Base-by-base conservation (phyloP, 2,329 filamentous ascomycete genomes). In the Tolypocladium guangdongense region DNA sequence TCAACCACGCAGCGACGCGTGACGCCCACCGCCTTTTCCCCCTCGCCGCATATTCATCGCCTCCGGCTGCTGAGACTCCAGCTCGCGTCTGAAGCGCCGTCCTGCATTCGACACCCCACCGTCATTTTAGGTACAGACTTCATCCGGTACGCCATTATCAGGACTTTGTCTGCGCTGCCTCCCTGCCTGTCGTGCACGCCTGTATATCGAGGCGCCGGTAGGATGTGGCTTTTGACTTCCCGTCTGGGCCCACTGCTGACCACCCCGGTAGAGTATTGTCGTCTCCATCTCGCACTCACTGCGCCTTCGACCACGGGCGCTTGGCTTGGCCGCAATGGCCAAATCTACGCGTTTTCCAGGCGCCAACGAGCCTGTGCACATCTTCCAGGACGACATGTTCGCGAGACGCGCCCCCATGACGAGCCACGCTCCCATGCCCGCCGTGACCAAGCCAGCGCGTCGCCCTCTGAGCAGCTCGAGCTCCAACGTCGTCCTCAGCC, bases 401-500 rank as follows among this genome's bases (percentile, higher is more conserved):
- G 71, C 72, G 52, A 71, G 73, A 56, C 59, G 68, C 43, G 64
- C 71, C 7, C 72, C 74, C 39, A 78, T 78, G 68, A 75, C 77
- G 56, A 80, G 75, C 66, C 76, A 80, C 60, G 77, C 78, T 45
- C 77, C 78, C 38, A 81, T 82, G 78, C 77, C 78, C 35, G 70
- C 74, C 47, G 68, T 74, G 50, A 64, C 71, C 50, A 79, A 74
- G 56, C 72, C 74, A 30, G 66, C 71, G 36, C 73, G 76, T 52
- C 73, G 75, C 48, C 74, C 77, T 32, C 68, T 80, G 12, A 70
- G 73, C 59, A 72, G 63, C 58, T 70, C 77, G 60, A 79, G 78
- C 70, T 74, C 77, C 57, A 87, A 87, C 68, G 77, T 85, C 61
- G 72, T 84, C 53, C 77, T 92, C 61, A 83, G 86, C 60, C 85